Conservation (phyloP, 768 basidiomycete genomes). For the Pulveroboletus sp. region DNA sequence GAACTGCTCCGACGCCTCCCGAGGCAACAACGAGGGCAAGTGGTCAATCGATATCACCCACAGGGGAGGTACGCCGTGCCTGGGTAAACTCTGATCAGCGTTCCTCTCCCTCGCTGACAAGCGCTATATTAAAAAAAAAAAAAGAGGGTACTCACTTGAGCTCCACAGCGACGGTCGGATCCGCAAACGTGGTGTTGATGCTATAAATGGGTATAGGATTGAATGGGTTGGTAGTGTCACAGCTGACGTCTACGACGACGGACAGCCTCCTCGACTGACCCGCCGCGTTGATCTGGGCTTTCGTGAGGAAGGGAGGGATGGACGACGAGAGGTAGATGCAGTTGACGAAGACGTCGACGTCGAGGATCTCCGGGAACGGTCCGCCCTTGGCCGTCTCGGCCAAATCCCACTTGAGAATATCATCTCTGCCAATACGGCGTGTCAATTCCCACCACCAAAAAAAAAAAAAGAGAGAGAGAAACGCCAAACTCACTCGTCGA, state of each 20-base stretch:
- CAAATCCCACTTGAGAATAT: conserved; percentile 98
- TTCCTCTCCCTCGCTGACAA: too few relatives aligned
- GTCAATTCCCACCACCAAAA: neutral
- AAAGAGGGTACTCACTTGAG: conserved; percentile 46
- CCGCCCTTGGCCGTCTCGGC: conserved; percentile 96
- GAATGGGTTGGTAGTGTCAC: conserved; percentile 98
- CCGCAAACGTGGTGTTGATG: conserved; percentile 89
- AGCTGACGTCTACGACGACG: conserved; percentile 95
- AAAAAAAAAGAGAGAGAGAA: too few relatives aligned
- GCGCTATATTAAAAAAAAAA: too few relatives aligned
- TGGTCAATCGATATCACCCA: conserved; percentile 96
- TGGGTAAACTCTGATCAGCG: conserved; percentile 21
- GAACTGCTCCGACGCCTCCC: conserved; percentile 97
- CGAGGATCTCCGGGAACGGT: conserved; percentile 91
- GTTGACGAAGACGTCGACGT: conserved; percentile 97
- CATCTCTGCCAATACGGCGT: conserved; percentile 48
- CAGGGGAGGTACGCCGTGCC: conserved; percentile 60
- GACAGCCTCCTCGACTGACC: conserved; percentile 64
- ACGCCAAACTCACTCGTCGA: conserved; percentile 61
- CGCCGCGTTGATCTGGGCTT: conserved; percentile 64
- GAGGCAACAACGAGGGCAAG: conserved; percentile 88
- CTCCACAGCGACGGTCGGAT: conserved; percentile 85
- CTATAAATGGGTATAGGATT: conserved; percentile 96
- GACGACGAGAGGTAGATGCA: conserved; percentile 93
- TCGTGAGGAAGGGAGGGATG: conserved; percentile 80